These are phyloP conservation scores for Sideroxylon spinosum DNA, from an alignment of 179 eudicot genomes.

Conservation along the genomic window DNA sequence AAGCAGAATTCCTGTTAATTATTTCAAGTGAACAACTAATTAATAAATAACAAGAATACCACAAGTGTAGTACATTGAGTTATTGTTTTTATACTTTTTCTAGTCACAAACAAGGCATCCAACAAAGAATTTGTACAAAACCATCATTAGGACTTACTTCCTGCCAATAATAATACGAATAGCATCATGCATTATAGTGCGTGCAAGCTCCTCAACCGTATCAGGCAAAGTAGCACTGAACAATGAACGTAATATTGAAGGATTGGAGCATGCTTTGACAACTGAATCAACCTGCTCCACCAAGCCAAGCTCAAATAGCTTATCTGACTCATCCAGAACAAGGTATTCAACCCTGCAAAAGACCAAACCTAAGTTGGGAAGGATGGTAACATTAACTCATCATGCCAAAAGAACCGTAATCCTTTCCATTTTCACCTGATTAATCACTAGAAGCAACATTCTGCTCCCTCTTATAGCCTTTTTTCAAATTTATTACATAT, in stretches of 20 bases:
- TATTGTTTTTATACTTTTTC: background rate
- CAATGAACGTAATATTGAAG: slow-evolving; percentile 74
- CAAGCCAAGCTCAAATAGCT: slow-evolving; percentile 94
- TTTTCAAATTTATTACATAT: background rate
- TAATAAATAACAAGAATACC: background rate
- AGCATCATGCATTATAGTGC: slow-evolving; percentile 97
- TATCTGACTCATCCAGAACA: slow-evolving; percentile 97
- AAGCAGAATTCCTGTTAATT: slow-evolving; percentile 76
- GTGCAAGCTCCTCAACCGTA: slow-evolving; percentile 96
- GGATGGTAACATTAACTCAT: background rate
- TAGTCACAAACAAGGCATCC: background rate
- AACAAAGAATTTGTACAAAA: background rate
- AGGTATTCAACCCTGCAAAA: slow-evolving; percentile 89
- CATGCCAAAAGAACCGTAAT: background rate
- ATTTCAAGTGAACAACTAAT: slow-evolving; percentile 10
- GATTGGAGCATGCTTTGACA: slow-evolving; percentile 95
- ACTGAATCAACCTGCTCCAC: slow-evolving; percentile 87
- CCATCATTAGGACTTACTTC: slow-evolving; percentile 51
- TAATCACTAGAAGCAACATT: slow-evolving; percentile 7
- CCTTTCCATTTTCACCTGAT: slow-evolving; percentile 1
- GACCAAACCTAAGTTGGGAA: background rate
- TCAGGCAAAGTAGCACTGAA: slow-evolving; percentile 99
- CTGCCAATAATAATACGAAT: slow-evolving; percentile 85
- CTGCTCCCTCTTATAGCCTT: background rate
- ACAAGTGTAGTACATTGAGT: background rate